phyloP scores from a whole-genome alignment of 1,139 yeast species.

The Kodamaea fungicola region DNA sequence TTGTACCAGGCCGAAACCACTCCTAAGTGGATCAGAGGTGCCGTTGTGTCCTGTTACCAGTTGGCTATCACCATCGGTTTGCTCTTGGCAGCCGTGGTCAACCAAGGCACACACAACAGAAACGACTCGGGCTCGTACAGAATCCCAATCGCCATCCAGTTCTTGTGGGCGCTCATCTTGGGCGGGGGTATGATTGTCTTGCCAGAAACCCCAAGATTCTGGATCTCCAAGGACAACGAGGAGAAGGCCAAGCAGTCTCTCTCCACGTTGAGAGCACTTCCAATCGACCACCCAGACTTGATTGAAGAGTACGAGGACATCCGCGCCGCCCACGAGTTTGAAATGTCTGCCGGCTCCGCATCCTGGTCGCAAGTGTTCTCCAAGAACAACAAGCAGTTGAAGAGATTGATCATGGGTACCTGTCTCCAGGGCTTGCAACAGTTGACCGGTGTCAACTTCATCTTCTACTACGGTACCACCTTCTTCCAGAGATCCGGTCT shows the following conservation, averaged over 20 bases:
- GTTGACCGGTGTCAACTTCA: slow-evolving; percentile 72
- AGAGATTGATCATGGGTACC: slow-evolving; percentile 36
- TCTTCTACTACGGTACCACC: slow-evolving; percentile 66
- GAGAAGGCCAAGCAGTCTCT: slow-evolving; percentile 52
- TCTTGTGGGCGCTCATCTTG: slow-evolving; percentile 39
- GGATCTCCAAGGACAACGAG: slow-evolving; percentile 49
- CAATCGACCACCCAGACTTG: slow-evolving; percentile 39
- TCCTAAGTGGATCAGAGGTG: slow-evolving; percentile 70
- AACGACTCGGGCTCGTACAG: slow-evolving; percentile 59
- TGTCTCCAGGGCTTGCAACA: slow-evolving; percentile 54
- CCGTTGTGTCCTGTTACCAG: slow-evolving; percentile 62
- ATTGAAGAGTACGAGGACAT: slow-evolving; percentile 37
- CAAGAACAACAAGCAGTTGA: slow-evolving; percentile 30
- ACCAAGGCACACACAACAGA: slow-evolving; percentile 53
- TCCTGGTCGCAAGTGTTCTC: slow-evolving; percentile 35
- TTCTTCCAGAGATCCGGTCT: slow-evolving; percentile 60
- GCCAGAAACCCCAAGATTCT: slow-evolving; percentile 81
- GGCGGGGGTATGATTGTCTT: slow-evolving; percentile 56
- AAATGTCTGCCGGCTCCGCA: slow-evolving; percentile 26
- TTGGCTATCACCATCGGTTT: slow-evolving; percentile 59
- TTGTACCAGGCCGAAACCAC: slow-evolving; percentile 65
- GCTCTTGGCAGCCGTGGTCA: slow-evolving; percentile 61
- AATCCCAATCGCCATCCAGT: slow-evolving; percentile 58
- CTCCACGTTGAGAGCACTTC: slow-evolving; percentile 31
- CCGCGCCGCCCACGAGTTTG: slow-evolving; percentile 36